Evolutionary conservation across 2,329 filamentous ascomycete genomes (phyloP).

Genomic region (Penicillium sp.): DNA sequence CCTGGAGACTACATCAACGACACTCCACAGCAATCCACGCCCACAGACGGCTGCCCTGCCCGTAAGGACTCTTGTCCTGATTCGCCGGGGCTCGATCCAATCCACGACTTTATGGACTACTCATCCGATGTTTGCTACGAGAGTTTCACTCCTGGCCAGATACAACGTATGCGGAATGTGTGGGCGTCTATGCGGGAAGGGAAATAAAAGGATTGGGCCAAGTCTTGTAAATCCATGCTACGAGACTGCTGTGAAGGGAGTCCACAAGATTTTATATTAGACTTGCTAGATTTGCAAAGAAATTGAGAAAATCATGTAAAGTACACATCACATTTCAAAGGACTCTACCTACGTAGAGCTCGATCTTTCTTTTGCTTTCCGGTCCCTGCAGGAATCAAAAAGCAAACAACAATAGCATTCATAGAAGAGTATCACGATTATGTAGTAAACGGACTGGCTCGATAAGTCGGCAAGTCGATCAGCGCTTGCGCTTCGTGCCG

Average conservation of each 20-base stretch:
- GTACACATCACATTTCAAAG: not conserved
- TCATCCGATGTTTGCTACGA: conserved; percentile 53
- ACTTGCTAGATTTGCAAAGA: not conserved
- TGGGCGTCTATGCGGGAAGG: conserved; percentile 43
- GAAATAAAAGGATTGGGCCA: conserved; percentile 20
- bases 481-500: conserved; percentile 72
- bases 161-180: conserved; percentile 49
- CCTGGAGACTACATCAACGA: conserved; percentile 43
- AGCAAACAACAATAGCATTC: not conserved
- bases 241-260: not conserved
- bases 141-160: conserved; percentile 49
- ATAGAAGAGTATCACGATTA: not conserved
- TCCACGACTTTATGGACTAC: conserved; percentile 60
- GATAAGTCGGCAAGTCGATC: conserved; percentile 7
- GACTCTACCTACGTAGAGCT: not conserved
- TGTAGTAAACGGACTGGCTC: not conserved
- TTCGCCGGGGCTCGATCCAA: conserved; percentile 45
- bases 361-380: not conserved
- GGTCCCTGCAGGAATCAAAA: not conserved
- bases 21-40: conserved; percentile 49
- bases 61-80: conserved; percentile 49
- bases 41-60: conserved; percentile 53
- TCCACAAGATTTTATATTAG: not conserved
- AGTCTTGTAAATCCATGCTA: not conserved
- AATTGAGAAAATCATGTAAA: not conserved